Evolutionary conservation across 2,329 filamentous ascomycete species (phyloP).

Genomic region (Ophiostoma piceae): DNA sequence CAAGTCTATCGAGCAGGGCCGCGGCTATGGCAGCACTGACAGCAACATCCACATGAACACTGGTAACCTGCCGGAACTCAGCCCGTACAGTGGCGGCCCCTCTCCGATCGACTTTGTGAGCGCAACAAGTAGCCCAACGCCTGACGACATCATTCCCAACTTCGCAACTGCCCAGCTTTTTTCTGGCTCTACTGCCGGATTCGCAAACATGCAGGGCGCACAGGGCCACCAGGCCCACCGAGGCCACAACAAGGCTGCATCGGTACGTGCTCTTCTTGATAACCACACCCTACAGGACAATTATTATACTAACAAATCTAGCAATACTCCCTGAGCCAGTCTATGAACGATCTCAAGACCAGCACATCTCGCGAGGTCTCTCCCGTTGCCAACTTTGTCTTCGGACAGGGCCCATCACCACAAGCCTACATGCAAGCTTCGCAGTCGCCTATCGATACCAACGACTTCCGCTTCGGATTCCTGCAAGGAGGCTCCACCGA

Average conservation of each 20-base stretch:
- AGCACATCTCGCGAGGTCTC: conserved; percentile 50
- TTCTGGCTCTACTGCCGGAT: conserved; percentile 24
- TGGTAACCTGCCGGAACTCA: conserved; percentile 18
- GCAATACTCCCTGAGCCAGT: conserved; percentile 49
- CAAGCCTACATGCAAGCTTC: conserved; percentile 44
- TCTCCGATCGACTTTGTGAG: conserved; percentile 48
- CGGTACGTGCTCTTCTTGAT: conserved; percentile 34
- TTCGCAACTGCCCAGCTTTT: conserved; percentile 23
- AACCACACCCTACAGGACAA: conserved; percentile 28
- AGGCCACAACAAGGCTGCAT: conserved; percentile 36
- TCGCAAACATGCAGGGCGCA: conserved; percentile 6
- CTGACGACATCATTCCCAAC: conserved; percentile 23
- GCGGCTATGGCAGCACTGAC: neutral
- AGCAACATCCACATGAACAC: neutral
- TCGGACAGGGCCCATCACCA: conserved; percentile 51
- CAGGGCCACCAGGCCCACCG: conserved; percentile 1
- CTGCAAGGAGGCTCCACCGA: conserved; percentile 18
- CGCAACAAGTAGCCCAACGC: conserved; percentile 52
- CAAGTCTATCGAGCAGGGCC: conserved; percentile 30
- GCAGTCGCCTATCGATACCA: conserved; percentile 41
- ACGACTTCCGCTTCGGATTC: conserved; percentile 35
- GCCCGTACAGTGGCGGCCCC: conserved; percentile 24
- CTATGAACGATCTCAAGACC: conserved; percentile 46
- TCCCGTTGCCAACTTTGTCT: conserved; percentile 47
- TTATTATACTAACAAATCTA: conserved; percentile 29